These are phyloP conservation scores for Ephemerocybe angulata DNA, from an alignment of 768 basidiomycete genomes.

Conservation along the genomic window DNA sequence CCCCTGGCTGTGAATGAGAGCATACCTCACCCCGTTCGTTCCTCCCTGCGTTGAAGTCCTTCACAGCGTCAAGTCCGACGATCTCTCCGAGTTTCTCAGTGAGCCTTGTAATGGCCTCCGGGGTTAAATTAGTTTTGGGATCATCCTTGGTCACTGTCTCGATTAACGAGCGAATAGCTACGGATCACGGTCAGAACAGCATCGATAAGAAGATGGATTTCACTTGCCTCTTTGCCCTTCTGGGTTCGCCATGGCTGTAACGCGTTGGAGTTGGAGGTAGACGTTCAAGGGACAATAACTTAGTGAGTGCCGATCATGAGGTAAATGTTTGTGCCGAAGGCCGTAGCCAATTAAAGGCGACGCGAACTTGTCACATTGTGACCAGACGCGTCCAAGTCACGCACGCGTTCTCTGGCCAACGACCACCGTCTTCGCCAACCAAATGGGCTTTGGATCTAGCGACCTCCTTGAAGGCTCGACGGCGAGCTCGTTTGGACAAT, in stretches of 20 bases:
- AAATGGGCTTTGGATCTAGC: slow-evolving; percentile 20
- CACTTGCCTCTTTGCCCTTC: slow-evolving; percentile 14
- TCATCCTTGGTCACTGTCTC: slow-evolving; percentile 35
- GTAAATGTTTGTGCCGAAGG: slow-evolving; percentile 3
- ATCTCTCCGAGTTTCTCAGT: slow-evolving; percentile 61
- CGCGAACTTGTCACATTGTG: slow-evolving; percentile 9
- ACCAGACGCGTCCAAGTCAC: slow-evolving; percentile 1
- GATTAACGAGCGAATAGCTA: slow-evolving; percentile 41
- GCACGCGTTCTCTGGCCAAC: not conserved
- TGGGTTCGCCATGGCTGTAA: slow-evolving; percentile 15
- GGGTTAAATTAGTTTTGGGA: slow-evolving; percentile 31
- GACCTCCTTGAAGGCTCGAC: slow-evolving; percentile 26
- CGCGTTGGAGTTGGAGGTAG: slow-evolving; percentile 9
- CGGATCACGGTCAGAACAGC: too few species aligned
- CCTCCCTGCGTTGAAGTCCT: slow-evolving; percentile 30
- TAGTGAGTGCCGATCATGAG: not conserved
- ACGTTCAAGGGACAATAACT: not conserved
- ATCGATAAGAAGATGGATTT: not conserved
- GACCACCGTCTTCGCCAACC: not conserved
- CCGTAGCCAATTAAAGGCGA: slow-evolving; percentile 9
- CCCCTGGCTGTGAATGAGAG: slow-evolving; percentile 16
- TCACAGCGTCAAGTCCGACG: slow-evolving; percentile 40
- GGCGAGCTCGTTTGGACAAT: not conserved
- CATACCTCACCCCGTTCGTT: slow-evolving; percentile 66
- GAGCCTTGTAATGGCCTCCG: slow-evolving; percentile 50